phyloP scores from a whole-genome alignment of 441 rosid genomes.

The Pelargonium cotyledonis region DNA sequence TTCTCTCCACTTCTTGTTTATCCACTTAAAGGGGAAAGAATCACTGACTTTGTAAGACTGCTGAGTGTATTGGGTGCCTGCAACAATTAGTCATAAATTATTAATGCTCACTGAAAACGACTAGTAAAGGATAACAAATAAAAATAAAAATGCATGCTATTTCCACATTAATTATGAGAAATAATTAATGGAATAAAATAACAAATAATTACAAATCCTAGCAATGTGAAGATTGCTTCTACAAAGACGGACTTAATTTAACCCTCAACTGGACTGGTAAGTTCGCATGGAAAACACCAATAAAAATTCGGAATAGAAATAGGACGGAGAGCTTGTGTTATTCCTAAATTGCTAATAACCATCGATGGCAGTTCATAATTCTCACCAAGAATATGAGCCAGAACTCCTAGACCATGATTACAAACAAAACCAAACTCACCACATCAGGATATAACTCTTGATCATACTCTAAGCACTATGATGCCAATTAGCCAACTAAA shows the following conservation, averaged over 20 bases:
- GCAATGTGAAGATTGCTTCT: neutral
- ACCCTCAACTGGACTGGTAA: neutral
- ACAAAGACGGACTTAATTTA: neutral
- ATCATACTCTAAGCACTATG: too few relatives aligned
- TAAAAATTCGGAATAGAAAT: neutral
- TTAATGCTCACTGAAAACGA: neutral
- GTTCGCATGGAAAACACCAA: neutral
- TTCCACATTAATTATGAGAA: neutral
- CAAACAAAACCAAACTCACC: too few relatives aligned
- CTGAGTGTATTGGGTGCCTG: conserved; percentile 93
- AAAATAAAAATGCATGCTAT: too few relatives aligned
- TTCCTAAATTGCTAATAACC: neutral
- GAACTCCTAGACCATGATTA: too few relatives aligned
- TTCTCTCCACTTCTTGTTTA: conserved; percentile 98
- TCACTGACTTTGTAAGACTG: conserved; percentile 98
- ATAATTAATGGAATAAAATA: neutral
- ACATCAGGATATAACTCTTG: too few relatives aligned
- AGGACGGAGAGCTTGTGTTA: neutral
- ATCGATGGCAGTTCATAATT: neutral
- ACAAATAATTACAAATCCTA: neutral
- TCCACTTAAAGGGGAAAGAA: conserved; percentile 97
- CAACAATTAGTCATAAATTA: conserved; percentile 11
- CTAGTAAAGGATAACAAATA: too few relatives aligned
- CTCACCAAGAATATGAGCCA: too few relatives aligned
- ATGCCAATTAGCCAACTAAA: too few relatives aligned